These are phyloP conservation scores for Podospora fimiseda DNA, from an alignment of 495 filamentous ascomycete genomes.

Conservation along the genomic window DNA sequence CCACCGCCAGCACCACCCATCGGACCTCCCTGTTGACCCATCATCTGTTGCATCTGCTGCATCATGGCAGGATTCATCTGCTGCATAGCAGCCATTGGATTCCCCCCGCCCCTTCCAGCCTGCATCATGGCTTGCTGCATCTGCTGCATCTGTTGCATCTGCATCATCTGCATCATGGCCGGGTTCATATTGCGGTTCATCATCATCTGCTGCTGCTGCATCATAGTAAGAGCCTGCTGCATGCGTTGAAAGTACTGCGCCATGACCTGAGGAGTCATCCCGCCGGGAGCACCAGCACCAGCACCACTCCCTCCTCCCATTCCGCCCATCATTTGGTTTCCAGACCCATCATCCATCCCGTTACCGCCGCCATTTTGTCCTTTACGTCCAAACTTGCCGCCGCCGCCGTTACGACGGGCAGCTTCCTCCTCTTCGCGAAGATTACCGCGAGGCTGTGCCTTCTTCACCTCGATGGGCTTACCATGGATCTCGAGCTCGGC, in stretches of 20 bases:
- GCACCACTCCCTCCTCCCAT: conserved; percentile 22
- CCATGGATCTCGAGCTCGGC: conserved; percentile 80
- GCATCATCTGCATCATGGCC: conserved; percentile 55
- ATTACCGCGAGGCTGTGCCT: conserved; percentile 92
- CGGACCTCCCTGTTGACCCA: conserved; percentile 55
- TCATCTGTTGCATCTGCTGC: conserved; percentile 83
- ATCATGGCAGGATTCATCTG: conserved; percentile 77
- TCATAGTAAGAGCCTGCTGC: conserved; percentile 91
- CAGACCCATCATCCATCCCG: conserved; percentile 36
- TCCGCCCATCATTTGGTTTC: conserved; percentile 19
- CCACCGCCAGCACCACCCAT: conserved; percentile 38
- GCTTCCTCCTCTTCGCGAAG: conserved; percentile 84
- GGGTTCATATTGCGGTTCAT: conserved; percentile 60
- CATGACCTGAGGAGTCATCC: conserved; percentile 94
- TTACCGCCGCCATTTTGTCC: conserved; percentile 21
- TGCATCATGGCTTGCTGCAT: conserved; percentile 57
- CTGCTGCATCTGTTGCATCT: conserved; percentile 84
- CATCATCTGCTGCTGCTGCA: conserved; percentile 79
- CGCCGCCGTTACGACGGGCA: conserved; percentile 49
- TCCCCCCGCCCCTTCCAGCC: conserved; percentile 23
- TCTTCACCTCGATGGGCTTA: conserved; percentile 97
- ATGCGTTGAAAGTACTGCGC: conserved; percentile 95
- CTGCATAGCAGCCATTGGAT: conserved; percentile 44
- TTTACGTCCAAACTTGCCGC: conserved; percentile 43
- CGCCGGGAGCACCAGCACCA: conserved; percentile 28